These are phyloP conservation scores for Nitzschia sp. DNA, from an alignment of 108 stramenopile species.

Conservation along the genomic window DNA sequence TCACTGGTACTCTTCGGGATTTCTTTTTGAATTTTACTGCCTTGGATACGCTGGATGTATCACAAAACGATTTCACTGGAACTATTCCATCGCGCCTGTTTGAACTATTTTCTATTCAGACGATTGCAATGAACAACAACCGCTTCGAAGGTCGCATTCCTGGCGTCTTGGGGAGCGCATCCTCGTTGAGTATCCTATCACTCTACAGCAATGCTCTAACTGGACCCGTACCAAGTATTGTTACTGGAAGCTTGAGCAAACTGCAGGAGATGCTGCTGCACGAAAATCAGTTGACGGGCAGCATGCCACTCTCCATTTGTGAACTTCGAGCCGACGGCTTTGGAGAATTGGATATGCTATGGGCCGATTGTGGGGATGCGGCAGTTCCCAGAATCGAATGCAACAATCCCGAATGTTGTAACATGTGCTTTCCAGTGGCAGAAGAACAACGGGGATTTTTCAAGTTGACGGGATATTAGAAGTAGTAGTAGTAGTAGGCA, in stretches of 20 bases:
- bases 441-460: neutral
- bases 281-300: slow-evolving; percentile 28
- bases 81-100: slow-evolving; percentile 27
- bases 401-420: slow-evolving; percentile 29
- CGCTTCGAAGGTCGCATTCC: slow-evolving; percentile 31
- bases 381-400: slow-evolving; percentile 21
- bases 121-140: slow-evolving; percentile 26
- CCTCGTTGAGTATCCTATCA: slow-evolving; percentile 31
- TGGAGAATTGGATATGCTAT: slow-evolving; percentile 31
- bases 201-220: slow-evolving; percentile 37
- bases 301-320: slow-evolving; percentile 38
- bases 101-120: slow-evolving; percentile 4
- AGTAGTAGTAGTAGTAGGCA: too few relatives aligned
- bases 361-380: slow-evolving; percentile 26
- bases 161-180: slow-evolving; percentile 8
- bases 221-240: slow-evolving; percentile 46
- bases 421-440: slow-evolving; percentile 29
- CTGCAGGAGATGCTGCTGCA: slow-evolving; percentile 26
- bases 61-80: slow-evolving; percentile 25
- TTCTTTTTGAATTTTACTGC: slow-evolving; percentile 10
- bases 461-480: neutral
- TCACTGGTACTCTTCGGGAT: slow-evolving; percentile 33
- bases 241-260: neutral
- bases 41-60: slow-evolving; percentile 23
- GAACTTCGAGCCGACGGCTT: slow-evolving; percentile 6